Evolutionary conservation across 106 monocot species (phyloP).

Genomic region (Apostasia ramifera): DNA sequence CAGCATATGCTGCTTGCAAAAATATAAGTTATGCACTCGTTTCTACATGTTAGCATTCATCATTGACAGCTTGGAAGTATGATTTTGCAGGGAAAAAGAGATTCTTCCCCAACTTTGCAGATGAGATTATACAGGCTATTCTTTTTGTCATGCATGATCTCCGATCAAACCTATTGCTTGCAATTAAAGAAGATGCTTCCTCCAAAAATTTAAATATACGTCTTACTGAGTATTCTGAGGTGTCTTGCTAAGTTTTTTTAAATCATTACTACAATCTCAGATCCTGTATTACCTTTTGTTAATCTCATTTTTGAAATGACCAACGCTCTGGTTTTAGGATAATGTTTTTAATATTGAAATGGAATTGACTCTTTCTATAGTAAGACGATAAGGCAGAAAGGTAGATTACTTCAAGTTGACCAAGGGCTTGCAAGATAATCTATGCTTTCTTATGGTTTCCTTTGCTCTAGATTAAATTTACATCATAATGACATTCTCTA

Average conservation of each 20-base stretch:
- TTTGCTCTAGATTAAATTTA: too few relatives aligned
- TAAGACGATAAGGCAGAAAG: too few relatives aligned
- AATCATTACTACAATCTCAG: too few relatives aligned
- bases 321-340: too few relatives aligned
- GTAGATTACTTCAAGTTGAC: too few relatives aligned
- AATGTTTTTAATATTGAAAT: too few relatives aligned
- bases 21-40: neutral
- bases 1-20: neutral
- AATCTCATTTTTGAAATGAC: too few relatives aligned
- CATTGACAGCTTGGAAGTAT: neutral
- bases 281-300: too few relatives aligned
- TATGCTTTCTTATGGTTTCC: too few relatives aligned
- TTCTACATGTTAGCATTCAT: neutral
- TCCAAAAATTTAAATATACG: constrained; percentile 40
- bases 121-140: constrained; percentile 28
- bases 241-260: neutral
- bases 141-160: constrained; percentile 27
- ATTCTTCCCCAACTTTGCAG: constrained; percentile 31
- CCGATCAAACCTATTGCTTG: constrained; percentile 12
- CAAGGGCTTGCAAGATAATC: too few relatives aligned
- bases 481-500: too few relatives aligned
- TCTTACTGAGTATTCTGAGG: constrained; percentile 66
- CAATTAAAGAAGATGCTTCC: constrained; percentile 9
- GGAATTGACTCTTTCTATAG: too few relatives aligned
- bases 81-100: constrained; percentile 36